phyloP scores from a whole-genome alignment of 129 eudicot genomes.

The Arctium lappa region DNA sequence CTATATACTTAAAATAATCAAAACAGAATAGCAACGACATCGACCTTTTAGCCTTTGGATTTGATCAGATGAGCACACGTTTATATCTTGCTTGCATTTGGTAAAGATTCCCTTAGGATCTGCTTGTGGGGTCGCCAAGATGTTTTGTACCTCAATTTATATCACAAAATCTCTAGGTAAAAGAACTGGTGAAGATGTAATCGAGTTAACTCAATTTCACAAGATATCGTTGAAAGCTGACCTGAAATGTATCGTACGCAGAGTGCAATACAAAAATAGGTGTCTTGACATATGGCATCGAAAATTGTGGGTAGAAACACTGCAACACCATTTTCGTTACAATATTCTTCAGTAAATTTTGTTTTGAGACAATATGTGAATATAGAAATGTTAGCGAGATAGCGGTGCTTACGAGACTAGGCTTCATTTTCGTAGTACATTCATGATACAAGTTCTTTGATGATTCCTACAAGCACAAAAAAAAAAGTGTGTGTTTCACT shows the following conservation, averaged over 20 bases:
- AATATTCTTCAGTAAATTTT: not conserved
- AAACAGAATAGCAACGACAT: not conserved
- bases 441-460: slow-evolving; percentile 24
- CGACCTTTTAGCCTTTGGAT: slow-evolving; percentile 29
- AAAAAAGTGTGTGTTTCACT: not conserved
- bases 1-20: not conserved
- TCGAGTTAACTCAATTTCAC: not conserved
- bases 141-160: slow-evolving; percentile 27
- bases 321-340: slow-evolving; percentile 7
- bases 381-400: not conserved
- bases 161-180: not conserved
- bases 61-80: slow-evolving; percentile 22
- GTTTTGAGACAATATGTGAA: not conserved
- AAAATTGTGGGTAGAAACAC: slow-evolving; percentile 45
- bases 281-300: slow-evolving; percentile 29
- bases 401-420: slow-evolving; percentile 18
- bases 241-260: slow-evolving; percentile 35
- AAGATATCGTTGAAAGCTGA: not conserved
- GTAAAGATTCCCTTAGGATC: slow-evolving; percentile 35
- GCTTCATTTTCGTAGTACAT: slow-evolving; percentile 30
- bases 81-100: slow-evolving; percentile 32
- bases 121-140: slow-evolving; percentile 32
- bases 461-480: slow-evolving; percentile 28
- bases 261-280: slow-evolving; percentile 35
- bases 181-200: not conserved